Percentiles rank a stretch among this genome's conserved stretches.
Conservation (phyloP, 129 eudicot genomes). For the Flaveria robusta region DNA sequence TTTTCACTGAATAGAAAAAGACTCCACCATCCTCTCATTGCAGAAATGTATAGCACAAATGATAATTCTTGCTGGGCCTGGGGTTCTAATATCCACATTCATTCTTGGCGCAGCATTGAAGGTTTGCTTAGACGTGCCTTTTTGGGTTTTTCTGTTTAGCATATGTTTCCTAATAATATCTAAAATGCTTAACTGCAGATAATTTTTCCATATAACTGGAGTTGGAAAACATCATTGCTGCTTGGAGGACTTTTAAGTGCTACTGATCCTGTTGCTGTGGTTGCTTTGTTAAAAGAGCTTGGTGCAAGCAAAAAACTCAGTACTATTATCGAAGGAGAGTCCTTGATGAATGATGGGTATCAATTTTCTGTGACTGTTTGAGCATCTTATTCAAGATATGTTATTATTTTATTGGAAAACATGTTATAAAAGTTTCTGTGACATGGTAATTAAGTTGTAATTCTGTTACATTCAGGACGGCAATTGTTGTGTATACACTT, state of each 20-base stretch:
- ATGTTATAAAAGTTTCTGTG: conserved; percentile 16
- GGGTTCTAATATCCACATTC: conserved; percentile 90
- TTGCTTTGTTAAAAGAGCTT: conserved; percentile 90
- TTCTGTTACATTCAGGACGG: conserved; percentile 61
- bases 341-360: conserved; percentile 99
- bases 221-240: conserved; percentile 86
- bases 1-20: background rate
- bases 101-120: conserved; percentile 78
- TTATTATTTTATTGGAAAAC: background rate
- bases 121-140: conserved; percentile 45
- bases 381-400: background rate
- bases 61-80: conserved; percentile 98
- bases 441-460: background rate
- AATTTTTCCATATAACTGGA: conserved; percentile 86
- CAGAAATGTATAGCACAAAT: conserved; percentile 88
- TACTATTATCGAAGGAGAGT: conserved; percentile 96
- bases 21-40: conserved; percentile 16
- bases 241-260: conserved; percentile 99
- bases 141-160: background rate
- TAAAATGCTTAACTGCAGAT: conserved; percentile 44
- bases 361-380: conserved; percentile 7
- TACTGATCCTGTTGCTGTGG: conserved; percentile 98
- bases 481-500: conserved; percentile 89
- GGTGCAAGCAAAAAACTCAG: conserved; percentile 96
- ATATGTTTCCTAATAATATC: conserved; percentile 12